Percentiles rank a stretch among this genome's conserved stretches.
Conservation (phyloP, 352 stramenopile species). For the Aphanomyces invadans region DNA sequence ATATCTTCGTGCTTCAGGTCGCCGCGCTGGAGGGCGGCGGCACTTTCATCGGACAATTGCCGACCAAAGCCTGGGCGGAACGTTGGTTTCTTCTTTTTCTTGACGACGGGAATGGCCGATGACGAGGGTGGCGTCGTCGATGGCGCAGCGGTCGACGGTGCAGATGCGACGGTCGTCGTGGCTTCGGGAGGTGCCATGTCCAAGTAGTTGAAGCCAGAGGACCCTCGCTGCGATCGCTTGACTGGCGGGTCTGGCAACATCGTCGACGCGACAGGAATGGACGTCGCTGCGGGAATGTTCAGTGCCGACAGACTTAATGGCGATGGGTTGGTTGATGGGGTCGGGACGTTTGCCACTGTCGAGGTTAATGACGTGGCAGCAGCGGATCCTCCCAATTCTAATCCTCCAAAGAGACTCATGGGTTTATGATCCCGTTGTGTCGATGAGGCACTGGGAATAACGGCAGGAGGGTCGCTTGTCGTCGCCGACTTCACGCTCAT, state of each 20-base stretch:
- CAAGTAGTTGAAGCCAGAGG: conserved; percentile 46
- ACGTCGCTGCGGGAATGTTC: neutral
- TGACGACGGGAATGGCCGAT: conserved; percentile 24
- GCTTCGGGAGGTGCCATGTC: conserved; percentile 35
- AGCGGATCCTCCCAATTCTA: conserved; percentile 15
- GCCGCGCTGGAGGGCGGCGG: conserved; percentile 63
- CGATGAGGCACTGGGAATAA: no score
- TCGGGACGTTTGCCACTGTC: neutral
- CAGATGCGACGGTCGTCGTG: neutral
- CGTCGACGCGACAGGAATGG: neutral
- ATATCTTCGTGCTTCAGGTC: conserved; percentile 70
- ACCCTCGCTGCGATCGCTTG: conserved; percentile 1
- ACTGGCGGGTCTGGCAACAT: neutral
- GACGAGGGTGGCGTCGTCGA: conserved; percentile 9
- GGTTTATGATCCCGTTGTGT: neutral
- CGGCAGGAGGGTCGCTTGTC: neutral
- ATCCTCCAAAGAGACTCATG: conserved; percentile 18
- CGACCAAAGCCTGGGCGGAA: conserved; percentile 78
- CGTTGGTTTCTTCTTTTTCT: conserved; percentile 82
- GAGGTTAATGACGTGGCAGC: neutral
- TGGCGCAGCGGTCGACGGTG: conserved; percentile 15
- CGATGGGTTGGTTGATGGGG: neutral
- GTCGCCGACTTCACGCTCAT: conserved; percentile 21
- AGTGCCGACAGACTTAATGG: conserved; percentile 13
- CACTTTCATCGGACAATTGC: conserved; percentile 74